Evolutionary conservation across 768 basidiomycete species (phyloP), one percentile per base, ranked within the genome.

Genomic region (Tremella fuciformis): DNA sequence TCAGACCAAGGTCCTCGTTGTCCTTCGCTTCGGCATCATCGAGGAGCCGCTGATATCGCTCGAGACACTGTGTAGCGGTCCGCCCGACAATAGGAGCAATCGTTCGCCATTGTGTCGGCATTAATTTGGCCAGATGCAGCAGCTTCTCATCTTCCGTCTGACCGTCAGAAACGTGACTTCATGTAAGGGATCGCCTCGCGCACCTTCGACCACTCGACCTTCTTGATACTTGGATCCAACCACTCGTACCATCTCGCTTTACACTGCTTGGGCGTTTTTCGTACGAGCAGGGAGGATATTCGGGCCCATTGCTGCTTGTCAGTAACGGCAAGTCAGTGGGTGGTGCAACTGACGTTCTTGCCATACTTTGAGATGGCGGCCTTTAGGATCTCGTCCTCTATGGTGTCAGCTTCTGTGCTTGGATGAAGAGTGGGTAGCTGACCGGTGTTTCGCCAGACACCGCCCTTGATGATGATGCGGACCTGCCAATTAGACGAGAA

Each of bases 91-190:
- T 94, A 50, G 96, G 96, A 3, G 96, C 93, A 67, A 99, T 94
- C 21, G 96, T 97, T 25, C 96, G 87, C 96, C 96, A 99, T 81
- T 99, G 96, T 0, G 96, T 98, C 0, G 96, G 96, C 92, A 98
- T 99, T 59, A 98, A 82, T 78, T 97, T 98, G 42, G 96, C 96
- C 21, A 98, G 84, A 76, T 98, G 93, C 11, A 99, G 82, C 2
- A 99, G 84, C 77, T 98, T 99, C 80, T 98, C 96, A 79, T 99
- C 96, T 79, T 99, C 96, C 16, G 88, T 91, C 90, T 93, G 44
- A 38, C 22, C 9, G 25, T 59, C 24, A 64, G 53, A n/a, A n/a
- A 25, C 13, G 18, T 47, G n/a, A n/a, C 21, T 1, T 42, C 40
- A 13, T 44, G 22, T 9, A 18, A 24, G 37, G 34, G n/a, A 39